Evolutionary conservation across 2,329 filamentous ascomycete genomes (phyloP), one percentile per base, ranked within the genome.

Genomic region (Fusarium vanettenii): DNA sequence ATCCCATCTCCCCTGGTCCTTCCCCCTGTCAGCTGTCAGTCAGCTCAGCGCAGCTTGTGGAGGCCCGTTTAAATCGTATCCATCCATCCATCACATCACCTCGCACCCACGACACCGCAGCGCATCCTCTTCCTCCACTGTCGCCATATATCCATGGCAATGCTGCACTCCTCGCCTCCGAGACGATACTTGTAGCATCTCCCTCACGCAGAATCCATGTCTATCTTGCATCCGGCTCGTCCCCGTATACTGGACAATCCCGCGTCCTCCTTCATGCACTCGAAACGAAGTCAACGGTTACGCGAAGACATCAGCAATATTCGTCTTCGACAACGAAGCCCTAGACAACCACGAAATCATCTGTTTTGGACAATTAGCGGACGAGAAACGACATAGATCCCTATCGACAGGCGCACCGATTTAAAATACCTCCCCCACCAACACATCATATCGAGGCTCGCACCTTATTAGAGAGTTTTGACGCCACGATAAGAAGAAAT

Each of bases 391-490:
- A 41, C 59, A 70, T 70, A 74, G 50, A 66, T 37, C 29, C 11
- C 18, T 2, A 16, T 48, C 10, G 14, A 25, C 16, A 67, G 25
- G 31, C n/a, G 6, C 11, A 7, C 8, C 18, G n/a, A 11, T 56
- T 37, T 20, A 20, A 31, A 39, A 48, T 62, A 55, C 59, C 16
- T 45, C 29, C 25, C n/a, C 11, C 37, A 35, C 55, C 37, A 27
- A 48, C 29, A 14, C 20, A 31, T 3, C 29, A 31, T 11, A 74
- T 62, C 66, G 66, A 75, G 69, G 62, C 69, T 74, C 69, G 72
- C 72, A 75, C 69, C 72, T 74, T 74, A 72, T 74, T 75, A 74
- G 72, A 74, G 72, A 75, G 72, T 75, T 73, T 74, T 66, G 72
- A 75, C 69, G 69, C 66, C 65, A 50, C 48, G 55, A 59, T 64